Percentiles rank a stretch among this genome's conserved stretches.
phyloP scores from a whole-genome alignment of 75 land plant species.

The Picea sitchensis region DNA sequence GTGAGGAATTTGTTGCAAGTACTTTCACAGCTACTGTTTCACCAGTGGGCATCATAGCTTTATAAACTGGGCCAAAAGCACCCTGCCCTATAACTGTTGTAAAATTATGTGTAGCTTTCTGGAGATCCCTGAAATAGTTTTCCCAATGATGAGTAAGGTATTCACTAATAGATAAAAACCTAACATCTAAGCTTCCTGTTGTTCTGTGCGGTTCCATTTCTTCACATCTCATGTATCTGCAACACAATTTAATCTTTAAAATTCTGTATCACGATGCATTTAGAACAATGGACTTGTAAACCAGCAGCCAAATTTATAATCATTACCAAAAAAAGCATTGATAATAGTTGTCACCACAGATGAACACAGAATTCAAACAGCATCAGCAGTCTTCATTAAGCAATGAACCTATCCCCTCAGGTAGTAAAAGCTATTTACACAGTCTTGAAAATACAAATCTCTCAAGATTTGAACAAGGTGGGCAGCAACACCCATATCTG shows the following conservation, averaged over 20 bases:
- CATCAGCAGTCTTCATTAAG: too few relatives aligned
- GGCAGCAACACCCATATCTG: too few relatives aligned
- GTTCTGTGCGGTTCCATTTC: constrained; percentile 3
- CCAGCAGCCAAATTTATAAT: background rate
- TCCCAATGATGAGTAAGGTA: background rate
- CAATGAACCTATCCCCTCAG: too few relatives aligned
- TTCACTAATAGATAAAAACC: background rate
- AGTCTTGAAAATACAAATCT: too few relatives aligned
- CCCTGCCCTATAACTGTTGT: constrained; percentile 83
- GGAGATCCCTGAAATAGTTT: constrained; percentile 64
- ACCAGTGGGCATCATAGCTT: constrained; percentile 71
- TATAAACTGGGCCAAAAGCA: constrained; percentile 96
- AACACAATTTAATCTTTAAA: background rate
- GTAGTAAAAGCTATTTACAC: too few relatives aligned
- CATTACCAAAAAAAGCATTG: background rate
- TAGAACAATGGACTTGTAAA: background rate
- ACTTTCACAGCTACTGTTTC: constrained; percentile 80
- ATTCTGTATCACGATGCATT: background rate
- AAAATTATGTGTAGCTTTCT: constrained; percentile 86
- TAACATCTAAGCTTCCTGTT: background rate
- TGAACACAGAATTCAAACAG: too few relatives aligned
- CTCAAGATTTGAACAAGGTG: too few relatives aligned
- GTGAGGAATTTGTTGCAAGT: constrained; percentile 78
- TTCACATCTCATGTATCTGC: background rate
- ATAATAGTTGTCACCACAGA: background rate